Evolutionary conservation across 2,329 filamentous ascomycete species (phyloP).

Genomic region (Cordyceps tenuipes): DNA sequence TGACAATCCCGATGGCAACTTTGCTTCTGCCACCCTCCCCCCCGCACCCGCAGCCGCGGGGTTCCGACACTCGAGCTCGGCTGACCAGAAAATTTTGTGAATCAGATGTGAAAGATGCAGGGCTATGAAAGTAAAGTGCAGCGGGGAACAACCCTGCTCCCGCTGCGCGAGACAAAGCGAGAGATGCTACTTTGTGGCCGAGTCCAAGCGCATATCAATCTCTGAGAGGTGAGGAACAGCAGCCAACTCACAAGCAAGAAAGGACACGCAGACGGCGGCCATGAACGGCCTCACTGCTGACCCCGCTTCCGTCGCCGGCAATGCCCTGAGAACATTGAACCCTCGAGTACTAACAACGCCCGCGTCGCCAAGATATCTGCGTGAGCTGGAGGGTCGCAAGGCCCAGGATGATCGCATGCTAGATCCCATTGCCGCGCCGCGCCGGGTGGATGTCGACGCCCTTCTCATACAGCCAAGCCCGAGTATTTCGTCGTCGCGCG

Average conservation of each 20-base stretch:
- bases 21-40: constrained; percentile 1
- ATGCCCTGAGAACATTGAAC: background rate
- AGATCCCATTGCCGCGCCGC: constrained; percentile 9
- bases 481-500: background rate
- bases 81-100: constrained; percentile 20
- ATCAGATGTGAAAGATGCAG: constrained; percentile 19
- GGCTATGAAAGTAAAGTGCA: constrained; percentile 19
- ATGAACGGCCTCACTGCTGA: background rate
- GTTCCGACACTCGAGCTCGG: background rate
- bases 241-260: background rate
- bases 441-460: constrained; percentile 6
- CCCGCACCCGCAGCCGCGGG: background rate
- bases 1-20: constrained; percentile 7
- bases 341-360: background rate
- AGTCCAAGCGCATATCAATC: constrained; percentile 17
- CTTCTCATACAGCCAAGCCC: constrained; percentile 6
- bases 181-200: constrained; percentile 16
- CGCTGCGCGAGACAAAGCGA: constrained; percentile 17
- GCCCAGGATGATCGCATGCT: background rate
- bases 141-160: constrained; percentile 17
- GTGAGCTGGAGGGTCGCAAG: constrained; percentile 11
- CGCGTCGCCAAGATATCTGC: constrained; percentile 7
- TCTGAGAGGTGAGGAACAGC: constrained; percentile 15
- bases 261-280: background rate
- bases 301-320: background rate